Evolutionary conservation across 169 alveolate species (phyloP), one percentile per base, ranked within the genome.

Genomic region (Cryptosporidium sp.): DNA sequence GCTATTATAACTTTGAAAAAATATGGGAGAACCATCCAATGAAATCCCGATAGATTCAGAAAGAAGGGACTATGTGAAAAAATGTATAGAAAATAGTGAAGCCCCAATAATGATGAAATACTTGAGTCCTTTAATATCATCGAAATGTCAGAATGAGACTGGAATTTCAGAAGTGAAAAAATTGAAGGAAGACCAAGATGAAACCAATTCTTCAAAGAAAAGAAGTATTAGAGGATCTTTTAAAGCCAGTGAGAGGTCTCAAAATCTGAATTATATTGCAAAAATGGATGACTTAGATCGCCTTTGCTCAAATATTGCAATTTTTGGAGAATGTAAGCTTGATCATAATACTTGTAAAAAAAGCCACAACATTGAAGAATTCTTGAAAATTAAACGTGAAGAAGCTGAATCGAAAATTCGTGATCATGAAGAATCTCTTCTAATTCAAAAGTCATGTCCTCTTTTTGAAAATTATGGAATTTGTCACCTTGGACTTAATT

Each of bases 61-160:
- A 35, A 65, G 72, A 31, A 51, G 29, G 5, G 84, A 53, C 1
- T 80, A 80, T 65, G 39, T 80, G 39, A 42, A 42, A 23, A 80
- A 31, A 39, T 80, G 87, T 44, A 23, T 80, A 4, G 44, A 29
- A 6, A 80, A 65, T 31, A 42, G 87, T 62, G 87, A 80, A 45
- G 87, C 87, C 6, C 87, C 87, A 6, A 62, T 80, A 73, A 73
- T 9, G 33, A 52, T 65, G 56, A 29, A 58, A 21, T 80, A 61
- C 62, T 44, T 65, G 29, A 18, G 72, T 16, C 72, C 51, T 26
- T 33, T 48, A 48, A n/a, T n/a, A n/a, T 31, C 53, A 12, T 16
- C 72, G 1, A 65, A 35, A 65, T 65, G 72, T 33, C 42, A 35
- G 9, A 7, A 51, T 14, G 53, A 16, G 26, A 37, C 14, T 23